Conservation (phyloP, 768 basidiomycete species). For the Amanita pallidorosea region DNA sequence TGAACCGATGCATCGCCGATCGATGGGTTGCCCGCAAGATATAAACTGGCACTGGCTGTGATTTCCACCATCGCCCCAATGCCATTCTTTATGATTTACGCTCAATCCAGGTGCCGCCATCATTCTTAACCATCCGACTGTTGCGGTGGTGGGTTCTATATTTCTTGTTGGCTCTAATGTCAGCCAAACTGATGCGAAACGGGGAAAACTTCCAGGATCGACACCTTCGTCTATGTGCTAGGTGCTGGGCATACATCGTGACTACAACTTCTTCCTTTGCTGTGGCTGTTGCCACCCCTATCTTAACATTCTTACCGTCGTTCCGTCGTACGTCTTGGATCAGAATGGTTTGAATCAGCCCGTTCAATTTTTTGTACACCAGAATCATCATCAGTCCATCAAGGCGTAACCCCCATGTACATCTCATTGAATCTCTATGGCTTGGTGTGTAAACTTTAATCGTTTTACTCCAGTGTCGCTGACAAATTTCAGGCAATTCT, state of each 20-base stretch:
- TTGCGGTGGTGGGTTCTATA: neutral
- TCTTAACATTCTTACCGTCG: conserved; percentile 29
- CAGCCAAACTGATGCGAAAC: neutral
- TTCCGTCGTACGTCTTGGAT: conserved; percentile 22
- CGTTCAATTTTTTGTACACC: neutral
- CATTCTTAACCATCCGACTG: neutral
- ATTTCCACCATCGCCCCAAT: too few species aligned
- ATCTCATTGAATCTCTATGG: conserved; percentile 29
- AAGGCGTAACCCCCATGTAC: conserved; percentile 27
- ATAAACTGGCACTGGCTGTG: neutral
- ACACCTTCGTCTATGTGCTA: conserved; percentile 14
- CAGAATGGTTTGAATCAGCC: neutral
- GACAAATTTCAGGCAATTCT: conserved; percentile 21
- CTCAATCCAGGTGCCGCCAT: neutral
- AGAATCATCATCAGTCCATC: conserved; percentile 25
- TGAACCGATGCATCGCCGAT: neutral
- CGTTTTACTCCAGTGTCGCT: neutral
- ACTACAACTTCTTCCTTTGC: conserved; percentile 18
- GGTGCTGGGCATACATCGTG: conserved; percentile 15
- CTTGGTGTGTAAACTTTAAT: conserved; percentile 18
- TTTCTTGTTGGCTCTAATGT: neutral
- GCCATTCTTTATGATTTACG: too few species aligned
- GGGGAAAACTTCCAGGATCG: neutral
- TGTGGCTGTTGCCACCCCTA: conserved; percentile 22
- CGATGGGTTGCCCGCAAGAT: neutral